phyloP scores from a whole-genome alignment of 2,329 filamentous ascomycete genomes.

The Fusarium heterosporum region DNA sequence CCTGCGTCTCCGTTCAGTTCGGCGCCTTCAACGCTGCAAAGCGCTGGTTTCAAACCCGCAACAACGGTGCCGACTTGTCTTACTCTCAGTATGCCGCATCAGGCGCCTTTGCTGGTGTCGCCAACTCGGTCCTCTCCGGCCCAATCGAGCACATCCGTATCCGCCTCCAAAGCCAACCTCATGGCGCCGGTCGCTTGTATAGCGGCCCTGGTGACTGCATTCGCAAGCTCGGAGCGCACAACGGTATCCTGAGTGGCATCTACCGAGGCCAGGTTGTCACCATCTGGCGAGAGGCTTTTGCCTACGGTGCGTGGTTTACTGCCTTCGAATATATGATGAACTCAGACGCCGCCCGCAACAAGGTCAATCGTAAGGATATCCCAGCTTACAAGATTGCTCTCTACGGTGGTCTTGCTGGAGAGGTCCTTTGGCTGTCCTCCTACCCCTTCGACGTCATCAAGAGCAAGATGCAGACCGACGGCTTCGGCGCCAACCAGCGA shows the following conservation, averaged over 20 bases:
- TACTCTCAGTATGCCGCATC: slow-evolving; percentile 91
- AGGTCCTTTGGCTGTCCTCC: slow-evolving; percentile 91
- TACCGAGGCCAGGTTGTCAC: slow-evolving; percentile 93
- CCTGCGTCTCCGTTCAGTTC: slow-evolving; percentile 98
- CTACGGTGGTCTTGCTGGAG: slow-evolving; percentile 93
- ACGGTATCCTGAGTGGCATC: slow-evolving; percentile 76
- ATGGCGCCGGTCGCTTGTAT: slow-evolving; percentile 84
- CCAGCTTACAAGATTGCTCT: slow-evolving; percentile 86
- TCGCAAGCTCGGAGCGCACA: slow-evolving; percentile 76
- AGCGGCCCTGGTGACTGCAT: slow-evolving; percentile 89
- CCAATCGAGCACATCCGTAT: slow-evolving; percentile 99
- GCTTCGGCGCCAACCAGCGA: slow-evolving; percentile 77
- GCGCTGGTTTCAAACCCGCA: slow-evolving; percentile 83
- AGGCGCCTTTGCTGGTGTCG: slow-evolving; percentile 90
- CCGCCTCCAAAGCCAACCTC: slow-evolving; percentile 93
- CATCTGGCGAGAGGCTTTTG: slow-evolving; percentile 87
- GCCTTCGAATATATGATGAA: slow-evolving; percentile 98
- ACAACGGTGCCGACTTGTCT: slow-evolving; percentile 71
- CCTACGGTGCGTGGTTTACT: slow-evolving; percentile 96
- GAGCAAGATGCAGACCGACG: slow-evolving; percentile 99
- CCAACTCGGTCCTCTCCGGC: slow-evolving; percentile 87
- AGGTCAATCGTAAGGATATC: slow-evolving; percentile 79
- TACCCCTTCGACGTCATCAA: slow-evolving; percentile 98
- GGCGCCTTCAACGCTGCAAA: slow-evolving; percentile 95
- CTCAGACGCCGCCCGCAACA: slow-evolving; percentile 82